phyloP scores from a whole-genome alignment of 2,329 filamentous ascomycete species.

The Trichoderma aggressivum region DNA sequence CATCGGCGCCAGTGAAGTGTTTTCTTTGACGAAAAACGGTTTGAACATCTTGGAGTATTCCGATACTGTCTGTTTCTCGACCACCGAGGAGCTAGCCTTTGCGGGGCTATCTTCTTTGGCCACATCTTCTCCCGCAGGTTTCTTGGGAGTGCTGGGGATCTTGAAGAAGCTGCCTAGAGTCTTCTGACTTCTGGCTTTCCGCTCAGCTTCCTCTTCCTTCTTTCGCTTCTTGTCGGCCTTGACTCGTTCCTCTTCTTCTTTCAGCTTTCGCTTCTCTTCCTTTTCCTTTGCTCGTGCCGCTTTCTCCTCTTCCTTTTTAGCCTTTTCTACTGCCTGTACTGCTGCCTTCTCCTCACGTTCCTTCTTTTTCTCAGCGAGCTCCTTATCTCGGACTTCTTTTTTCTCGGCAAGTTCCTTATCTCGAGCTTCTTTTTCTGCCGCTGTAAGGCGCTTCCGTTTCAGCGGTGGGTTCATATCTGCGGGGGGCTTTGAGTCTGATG shows the following conservation, averaged over 20 bases:
- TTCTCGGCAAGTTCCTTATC: slow-evolving; percentile 32
- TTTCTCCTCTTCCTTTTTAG: slow-evolving; percentile 40
- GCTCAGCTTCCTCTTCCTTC: slow-evolving; percentile 47
- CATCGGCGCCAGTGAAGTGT: slow-evolving; percentile 66
- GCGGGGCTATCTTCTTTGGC: slow-evolving; percentile 30
- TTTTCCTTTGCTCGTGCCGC: slow-evolving; percentile 37
- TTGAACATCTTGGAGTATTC: slow-evolving; percentile 71
- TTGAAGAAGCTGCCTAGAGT: slow-evolving; percentile 49
- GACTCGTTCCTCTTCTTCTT: slow-evolving; percentile 40
- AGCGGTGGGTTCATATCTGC: slow-evolving; percentile 30
- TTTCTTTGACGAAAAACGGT: slow-evolving; percentile 73
- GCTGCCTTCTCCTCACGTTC: slow-evolving; percentile 36
- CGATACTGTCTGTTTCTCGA: slow-evolving; percentile 31
- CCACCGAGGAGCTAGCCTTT: slow-evolving; percentile 27
- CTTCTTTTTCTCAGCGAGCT: slow-evolving; percentile 33
- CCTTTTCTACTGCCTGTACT: slow-evolving; percentile 37
- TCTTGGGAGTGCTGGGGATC: slow-evolving; percentile 39
- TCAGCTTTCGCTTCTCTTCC: slow-evolving; percentile 40
- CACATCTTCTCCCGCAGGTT: slow-evolving; percentile 34
- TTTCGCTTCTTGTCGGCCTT: slow-evolving; percentile 46
- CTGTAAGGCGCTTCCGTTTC: slow-evolving; percentile 44
- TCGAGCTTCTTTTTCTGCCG: slow-evolving; percentile 34
- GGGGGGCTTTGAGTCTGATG: slow-evolving; percentile 22
- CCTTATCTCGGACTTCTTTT: slow-evolving; percentile 33
- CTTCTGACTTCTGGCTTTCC: slow-evolving; percentile 47